These are phyloP conservation scores for Acrodontium crateriforme DNA, from an alignment of 2,329 filamentous ascomycete genomes.

Conservation along the genomic window DNA sequence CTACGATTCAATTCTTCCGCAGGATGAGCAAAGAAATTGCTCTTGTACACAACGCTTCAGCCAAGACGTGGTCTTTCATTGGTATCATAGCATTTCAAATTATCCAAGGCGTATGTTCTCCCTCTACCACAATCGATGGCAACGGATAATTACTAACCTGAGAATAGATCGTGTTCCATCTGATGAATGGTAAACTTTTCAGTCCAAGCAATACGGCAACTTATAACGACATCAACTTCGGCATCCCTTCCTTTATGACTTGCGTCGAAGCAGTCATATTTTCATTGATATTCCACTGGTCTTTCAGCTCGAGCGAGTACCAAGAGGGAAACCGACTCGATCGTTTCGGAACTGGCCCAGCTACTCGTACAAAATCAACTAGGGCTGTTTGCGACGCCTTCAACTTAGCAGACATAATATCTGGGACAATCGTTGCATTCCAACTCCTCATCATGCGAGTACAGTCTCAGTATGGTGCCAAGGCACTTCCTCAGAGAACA, in stretches of 20 bases:
- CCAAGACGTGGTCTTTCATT: constrained; percentile 8
- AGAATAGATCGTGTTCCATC: constrained; percentile 7
- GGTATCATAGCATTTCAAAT: constrained; percentile 9
- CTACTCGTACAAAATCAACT: constrained; percentile 5
- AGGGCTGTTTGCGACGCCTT: constrained; percentile 7
- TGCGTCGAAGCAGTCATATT: constrained; percentile 8
- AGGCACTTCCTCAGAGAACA: constrained; percentile 1
- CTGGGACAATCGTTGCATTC: constrained; percentile 5
- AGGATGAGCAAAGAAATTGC: constrained; percentile 6
- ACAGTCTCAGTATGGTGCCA: constrained; percentile 4
- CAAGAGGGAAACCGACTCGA: constrained; percentile 4
- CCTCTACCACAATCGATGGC: background rate
- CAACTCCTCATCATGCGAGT: constrained; percentile 4
- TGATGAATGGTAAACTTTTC: constrained; percentile 11
- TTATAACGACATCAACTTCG: constrained; percentile 12
- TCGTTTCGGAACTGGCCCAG: constrained; percentile 3
- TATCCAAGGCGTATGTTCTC: constrained; percentile 6
- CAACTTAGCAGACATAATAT: constrained; percentile 8
- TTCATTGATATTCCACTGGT: constrained; percentile 9
- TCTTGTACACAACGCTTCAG: constrained; percentile 4
- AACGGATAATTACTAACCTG: background rate
- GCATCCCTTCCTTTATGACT: constrained; percentile 8
- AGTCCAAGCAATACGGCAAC: constrained; percentile 5
- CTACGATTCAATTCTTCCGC: constrained; percentile 5
- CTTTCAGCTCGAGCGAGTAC: constrained; percentile 8